These are phyloP conservation scores for Chamaecyparis obtusa DNA, from an alignment of 75 land plant species.

Conservation along the genomic window DNA sequence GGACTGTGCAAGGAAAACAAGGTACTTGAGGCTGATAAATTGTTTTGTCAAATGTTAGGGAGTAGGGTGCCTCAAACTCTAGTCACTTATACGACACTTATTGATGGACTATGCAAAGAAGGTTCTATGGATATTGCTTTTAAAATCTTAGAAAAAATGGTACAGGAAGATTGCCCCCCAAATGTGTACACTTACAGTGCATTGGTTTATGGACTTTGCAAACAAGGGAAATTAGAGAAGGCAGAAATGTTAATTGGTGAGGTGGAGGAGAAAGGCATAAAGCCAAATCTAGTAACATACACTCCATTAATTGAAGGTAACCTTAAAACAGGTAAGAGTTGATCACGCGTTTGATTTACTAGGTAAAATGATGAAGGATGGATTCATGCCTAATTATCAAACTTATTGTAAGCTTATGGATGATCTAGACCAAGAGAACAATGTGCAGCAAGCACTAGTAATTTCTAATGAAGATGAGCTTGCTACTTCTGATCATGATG, in stretches of 20 bases:
- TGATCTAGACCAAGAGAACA: constrained; percentile 16
- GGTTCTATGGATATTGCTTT: constrained; percentile 40
- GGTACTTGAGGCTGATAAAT: constrained; percentile 25
- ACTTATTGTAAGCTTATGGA: constrained; percentile 42
- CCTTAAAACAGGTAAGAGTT: constrained; percentile 19
- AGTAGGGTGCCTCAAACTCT: constrained; percentile 30
- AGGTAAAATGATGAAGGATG: constrained; percentile 33
- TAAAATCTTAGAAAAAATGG: constrained; percentile 37
- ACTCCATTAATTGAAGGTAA: constrained; percentile 47
- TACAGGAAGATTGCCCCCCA: constrained; percentile 28
- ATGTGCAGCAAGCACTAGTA: constrained; percentile 11
- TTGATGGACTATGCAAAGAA: constrained; percentile 40
- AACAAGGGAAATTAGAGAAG: constrained; percentile 37
- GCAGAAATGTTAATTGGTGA: constrained; percentile 38
- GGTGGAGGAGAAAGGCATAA: constrained; percentile 38
- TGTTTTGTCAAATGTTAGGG: constrained; percentile 32
- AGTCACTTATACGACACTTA: constrained; percentile 45
- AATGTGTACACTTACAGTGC: constrained; percentile 43
- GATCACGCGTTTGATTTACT: constrained; percentile 33
- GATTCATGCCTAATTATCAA: constrained; percentile 38
- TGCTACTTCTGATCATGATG: constrained; percentile 21
- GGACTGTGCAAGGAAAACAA: constrained; percentile 52
- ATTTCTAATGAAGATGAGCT: background rate
- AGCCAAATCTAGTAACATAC: constrained; percentile 51
- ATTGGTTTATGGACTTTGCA: constrained; percentile 41